A percentile compares a stretch with the other conserved stretches of the same genome.
Conservation (phyloP, 169 alveolate genomes). For the Plasmodium billcollinsi region DNA sequence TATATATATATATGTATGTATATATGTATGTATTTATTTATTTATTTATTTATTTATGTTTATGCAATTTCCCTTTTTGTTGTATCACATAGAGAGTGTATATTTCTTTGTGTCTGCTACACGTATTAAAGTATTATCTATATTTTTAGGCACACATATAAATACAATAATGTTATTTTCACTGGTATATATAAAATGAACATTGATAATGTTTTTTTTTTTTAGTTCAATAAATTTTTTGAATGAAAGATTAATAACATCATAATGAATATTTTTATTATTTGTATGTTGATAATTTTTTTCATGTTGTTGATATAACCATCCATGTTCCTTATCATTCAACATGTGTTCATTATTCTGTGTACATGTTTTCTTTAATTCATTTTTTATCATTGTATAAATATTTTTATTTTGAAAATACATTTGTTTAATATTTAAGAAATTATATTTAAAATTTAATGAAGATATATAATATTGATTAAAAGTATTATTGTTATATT, state of each 20-base stretch:
- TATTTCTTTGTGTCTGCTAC: conserved; percentile 64
- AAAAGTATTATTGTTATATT: neutral
- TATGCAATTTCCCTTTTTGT: neutral
- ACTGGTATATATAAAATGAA: conserved; percentile 7
- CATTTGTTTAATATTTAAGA: conserved; percentile 29
- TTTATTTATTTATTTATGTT: neutral
- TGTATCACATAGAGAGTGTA: neutral
- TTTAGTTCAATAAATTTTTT: neutral
- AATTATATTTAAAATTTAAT: conserved; percentile 25
- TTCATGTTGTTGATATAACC: neutral
- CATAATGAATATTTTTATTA: neutral
- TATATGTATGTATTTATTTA: too few relatives aligned
- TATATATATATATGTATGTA: too few relatives aligned
- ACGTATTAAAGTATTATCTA: conserved; percentile 11
- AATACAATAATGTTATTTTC: conserved; percentile 11
- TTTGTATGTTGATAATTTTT: neutral
- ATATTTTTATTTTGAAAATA: conserved; percentile 35
- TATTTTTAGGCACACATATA: conserved; percentile 24
- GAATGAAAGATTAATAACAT: conserved; percentile 3
- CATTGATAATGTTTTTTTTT: conserved; percentile 19
- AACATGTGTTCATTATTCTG: neutral
- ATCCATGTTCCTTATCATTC: neutral
- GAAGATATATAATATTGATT: conserved; percentile 48
- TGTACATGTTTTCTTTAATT: conserved; percentile 5
- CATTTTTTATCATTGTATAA: neutral